Evolutionary conservation across 768 basidiomycete species (phyloP).

Genomic region (Termitomyces sp.): DNA sequence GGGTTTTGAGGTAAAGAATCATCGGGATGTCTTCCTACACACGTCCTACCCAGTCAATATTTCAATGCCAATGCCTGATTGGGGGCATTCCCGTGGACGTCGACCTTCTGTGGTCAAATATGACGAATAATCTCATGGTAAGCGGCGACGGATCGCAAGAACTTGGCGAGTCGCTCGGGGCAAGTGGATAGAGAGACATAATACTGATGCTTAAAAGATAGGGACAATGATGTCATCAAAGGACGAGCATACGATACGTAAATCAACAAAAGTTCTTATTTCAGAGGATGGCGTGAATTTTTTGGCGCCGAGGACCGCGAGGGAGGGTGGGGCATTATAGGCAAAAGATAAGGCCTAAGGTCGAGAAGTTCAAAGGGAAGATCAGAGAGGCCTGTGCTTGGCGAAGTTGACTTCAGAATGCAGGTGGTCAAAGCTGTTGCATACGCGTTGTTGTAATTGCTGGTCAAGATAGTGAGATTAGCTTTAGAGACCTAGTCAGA

Average conservation of each 20-base stretch:
- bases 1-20: neutral
- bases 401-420: neutral
- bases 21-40: constrained; percentile 1
- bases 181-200: constrained; percentile 1
- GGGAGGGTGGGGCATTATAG: neutral
- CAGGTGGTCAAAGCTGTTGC: neutral
- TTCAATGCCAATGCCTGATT: neutral
- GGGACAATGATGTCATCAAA: constrained; percentile 3
- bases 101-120: constrained; percentile 4
- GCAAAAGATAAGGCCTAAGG: neutral
- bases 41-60: constrained; percentile 5
- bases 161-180: constrained; percentile 1
- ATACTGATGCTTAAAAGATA: constrained; percentile 5
- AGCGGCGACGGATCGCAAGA: constrained; percentile 4
- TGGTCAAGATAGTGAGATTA: neutral
- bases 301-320: constrained; percentile 5
- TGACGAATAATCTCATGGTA: constrained; percentile 3
- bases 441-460: neutral
- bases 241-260: constrained; percentile 4
- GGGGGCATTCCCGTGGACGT: constrained; percentile 6
- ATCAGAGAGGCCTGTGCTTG: neutral
- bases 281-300: constrained; percentile 1
- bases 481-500: neutral
- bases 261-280: constrained; percentile 3
- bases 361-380: constrained; percentile 5